phyloP scores from a whole-genome alignment of 768 basidiomycete species.

The Amanita inopinata region DNA sequence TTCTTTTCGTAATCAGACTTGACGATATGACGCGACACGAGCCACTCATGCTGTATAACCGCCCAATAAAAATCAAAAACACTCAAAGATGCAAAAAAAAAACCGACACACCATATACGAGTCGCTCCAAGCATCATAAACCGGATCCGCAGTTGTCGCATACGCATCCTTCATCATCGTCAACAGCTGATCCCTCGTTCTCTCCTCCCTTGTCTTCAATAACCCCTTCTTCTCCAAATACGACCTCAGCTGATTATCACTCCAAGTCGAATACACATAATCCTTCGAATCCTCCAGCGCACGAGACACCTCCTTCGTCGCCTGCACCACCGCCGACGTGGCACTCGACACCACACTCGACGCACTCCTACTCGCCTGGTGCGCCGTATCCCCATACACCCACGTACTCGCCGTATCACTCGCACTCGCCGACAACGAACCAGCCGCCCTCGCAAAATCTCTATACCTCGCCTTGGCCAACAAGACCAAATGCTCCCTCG shows the following conservation, averaged over 20 bases:
- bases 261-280: constrained; percentile 87
- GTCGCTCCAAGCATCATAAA: constrained; percentile 84
- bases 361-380: constrained; percentile 29
- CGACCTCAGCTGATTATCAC: constrained; percentile 58
- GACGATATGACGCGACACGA: constrained; percentile 67
- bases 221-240: constrained; percentile 74
- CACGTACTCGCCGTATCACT: constrained; percentile 40
- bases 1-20: constrained; percentile 40
- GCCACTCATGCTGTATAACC: constrained; percentile 65
- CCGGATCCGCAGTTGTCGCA: constrained; percentile 45
- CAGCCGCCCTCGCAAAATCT: constrained; percentile 50
- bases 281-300: constrained; percentile 69
- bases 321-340: constrained; percentile 28
- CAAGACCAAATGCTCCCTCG: constrained; percentile 68
- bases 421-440: constrained; percentile 40
- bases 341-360: constrained; percentile 26
- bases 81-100: neutral
- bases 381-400: constrained; percentile 34
- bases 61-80: neutral
- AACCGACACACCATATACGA: constrained; percentile 58
- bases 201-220: constrained; percentile 48
- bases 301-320: constrained; percentile 39
- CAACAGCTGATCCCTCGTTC: constrained; percentile 59
- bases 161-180: constrained; percentile 63
- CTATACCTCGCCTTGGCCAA: constrained; percentile 66